Percentiles rank a stretch among this genome's conserved stretches.
Conservation (phyloP, 2,329 filamentous ascomycete species). For the Pezicula rhizophila region DNA sequence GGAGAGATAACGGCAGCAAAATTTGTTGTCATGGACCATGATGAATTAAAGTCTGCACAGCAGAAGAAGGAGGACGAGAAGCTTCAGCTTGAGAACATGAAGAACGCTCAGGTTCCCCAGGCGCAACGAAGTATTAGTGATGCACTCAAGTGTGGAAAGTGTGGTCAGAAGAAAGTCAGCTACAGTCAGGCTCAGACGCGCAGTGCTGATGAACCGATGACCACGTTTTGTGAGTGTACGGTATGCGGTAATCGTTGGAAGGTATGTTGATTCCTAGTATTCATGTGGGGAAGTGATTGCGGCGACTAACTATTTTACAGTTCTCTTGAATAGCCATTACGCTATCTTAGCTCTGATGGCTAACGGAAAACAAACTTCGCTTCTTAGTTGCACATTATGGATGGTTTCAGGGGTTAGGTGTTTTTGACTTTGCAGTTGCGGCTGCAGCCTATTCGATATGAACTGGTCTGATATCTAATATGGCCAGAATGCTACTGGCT, state of each 20-base stretch:
- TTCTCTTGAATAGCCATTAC: slow-evolving; percentile 22
- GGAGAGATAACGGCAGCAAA: slow-evolving; percentile 65
- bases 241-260: slow-evolving; percentile 68
- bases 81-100: slow-evolving; percentile 89
- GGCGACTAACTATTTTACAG: slow-evolving; percentile 16
- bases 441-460: background rate
- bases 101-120: slow-evolving; percentile 90
- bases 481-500: background rate
- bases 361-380: slow-evolving; percentile 9
- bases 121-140: slow-evolving; percentile 86
- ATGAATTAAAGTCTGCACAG: slow-evolving; percentile 85
- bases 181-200: slow-evolving; percentile 96
- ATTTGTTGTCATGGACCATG: slow-evolving; percentile 82
- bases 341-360: background rate
- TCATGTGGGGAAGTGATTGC: background rate
- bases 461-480: background rate
- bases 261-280: slow-evolving; percentile 37
- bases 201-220: slow-evolving; percentile 90
- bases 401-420: slow-evolving; percentile 23
- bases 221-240: slow-evolving; percentile 68
- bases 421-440: slow-evolving; percentile 2
- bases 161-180: slow-evolving; percentile 87
- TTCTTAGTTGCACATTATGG: slow-evolving; percentile 20
- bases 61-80: slow-evolving; percentile 69
- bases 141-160: slow-evolving; percentile 84